Conservation (phyloP, 305 asterid genomes). For the Ajuga reptans region DNA sequence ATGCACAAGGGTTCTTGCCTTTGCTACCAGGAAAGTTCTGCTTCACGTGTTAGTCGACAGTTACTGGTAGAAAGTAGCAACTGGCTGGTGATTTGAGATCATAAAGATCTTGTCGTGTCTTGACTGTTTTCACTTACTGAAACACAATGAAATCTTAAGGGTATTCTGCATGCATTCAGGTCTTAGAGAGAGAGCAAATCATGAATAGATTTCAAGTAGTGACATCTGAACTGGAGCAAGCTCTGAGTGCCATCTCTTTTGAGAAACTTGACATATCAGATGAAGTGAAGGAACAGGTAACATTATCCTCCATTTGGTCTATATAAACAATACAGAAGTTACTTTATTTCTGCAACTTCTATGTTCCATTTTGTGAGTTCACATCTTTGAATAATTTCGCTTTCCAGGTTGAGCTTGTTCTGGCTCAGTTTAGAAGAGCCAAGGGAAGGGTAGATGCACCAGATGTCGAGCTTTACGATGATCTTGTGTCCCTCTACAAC, state of each 20-base stretch:
- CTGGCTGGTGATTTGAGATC: not conserved
- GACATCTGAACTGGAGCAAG: conserved; percentile 65
- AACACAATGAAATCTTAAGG: not conserved
- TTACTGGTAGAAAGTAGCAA: not conserved
- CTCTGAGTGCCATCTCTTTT: conserved; percentile 60
- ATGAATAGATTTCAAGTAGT: conserved; percentile 60
- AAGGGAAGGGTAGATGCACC: conserved; percentile 81
- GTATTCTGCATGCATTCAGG: conserved; percentile 40
- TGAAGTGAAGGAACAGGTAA: conserved; percentile 90
- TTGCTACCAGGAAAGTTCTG: too few relatives aligned
- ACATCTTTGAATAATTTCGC: not conserved
- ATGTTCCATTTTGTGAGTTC: not conserved
- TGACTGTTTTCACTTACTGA: not conserved
- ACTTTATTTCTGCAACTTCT: conserved; percentile 2
- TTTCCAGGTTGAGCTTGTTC: conserved; percentile 87
- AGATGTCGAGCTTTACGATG: conserved; percentile 68
- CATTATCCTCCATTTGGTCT: conserved; percentile 10
- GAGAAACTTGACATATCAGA: conserved; percentile 81
- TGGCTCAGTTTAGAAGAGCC: conserved; percentile 91
- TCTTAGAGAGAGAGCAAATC: conserved; percentile 69
- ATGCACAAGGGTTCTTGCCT: not conserved
- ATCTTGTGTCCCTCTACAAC: conserved; percentile 53
- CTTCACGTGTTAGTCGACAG: not conserved
- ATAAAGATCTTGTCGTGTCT: not conserved
- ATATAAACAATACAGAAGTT: not conserved